Base-by-base conservation (phyloP, 371 early-diverging fungal species). In the Rhizomucor miehei region DNA sequence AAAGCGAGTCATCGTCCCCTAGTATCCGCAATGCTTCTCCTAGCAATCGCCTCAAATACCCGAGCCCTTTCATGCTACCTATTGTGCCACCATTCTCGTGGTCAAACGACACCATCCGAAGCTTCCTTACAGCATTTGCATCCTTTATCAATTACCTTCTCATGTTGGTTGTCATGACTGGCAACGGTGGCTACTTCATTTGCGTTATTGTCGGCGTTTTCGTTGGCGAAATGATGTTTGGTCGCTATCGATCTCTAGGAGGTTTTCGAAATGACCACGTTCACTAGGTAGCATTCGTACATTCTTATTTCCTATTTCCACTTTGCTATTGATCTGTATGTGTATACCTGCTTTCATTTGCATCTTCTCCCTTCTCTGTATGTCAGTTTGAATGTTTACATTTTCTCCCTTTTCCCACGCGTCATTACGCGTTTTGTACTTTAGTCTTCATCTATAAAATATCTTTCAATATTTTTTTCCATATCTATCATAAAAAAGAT, bases 151-250 rank as follows among this genome's bases (percentile, higher is more conserved):
- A 84, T 12, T 89, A 90, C 52, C 48, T 83, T 35, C 75, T 89
- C 46, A 92, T 92, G 92, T 65, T 92, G 62, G 70, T 88, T n/a
- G 80, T 85, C 46, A 92, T 92, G 92, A 88, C 90, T 17, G 89
- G 82, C 51, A 90, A 92, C 57, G 84, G 88, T 2, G 88, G 85
- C 13, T 79, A 81, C 52, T 82, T 89, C 52, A 63, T 85, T 46
- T 76, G 79, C 16, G 79, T 87, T 38, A 62, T 88, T 11, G 58
- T 60, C 2, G 92, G 92, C 9, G 64, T 89, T 21, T 87, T 82
- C 47, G 69, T 86, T 11, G 92, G 92, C 8, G 77, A 81, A 51
- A 66, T 87, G 59, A 62, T 81, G 2, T 89, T 86, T 63, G 81
- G 80, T 6, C 70, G 84, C 2, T 82, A 65, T 48, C 70, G 65